phyloP scores from a whole-genome alignment of 768 basidiomycete genomes.

The Dentipellis sp. region DNA sequence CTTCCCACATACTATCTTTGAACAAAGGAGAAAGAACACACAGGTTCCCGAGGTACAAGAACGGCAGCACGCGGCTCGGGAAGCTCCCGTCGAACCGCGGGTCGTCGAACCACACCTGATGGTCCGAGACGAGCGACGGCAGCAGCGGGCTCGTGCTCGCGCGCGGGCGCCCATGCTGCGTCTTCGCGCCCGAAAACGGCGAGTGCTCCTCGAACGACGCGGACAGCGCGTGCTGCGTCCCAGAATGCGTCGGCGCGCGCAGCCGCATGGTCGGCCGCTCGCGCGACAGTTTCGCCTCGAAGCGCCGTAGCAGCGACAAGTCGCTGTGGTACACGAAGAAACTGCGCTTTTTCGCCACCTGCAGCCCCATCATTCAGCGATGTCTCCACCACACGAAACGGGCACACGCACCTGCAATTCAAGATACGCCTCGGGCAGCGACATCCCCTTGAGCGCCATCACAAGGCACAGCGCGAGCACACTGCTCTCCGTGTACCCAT shows the following conservation, averaged over 20 bases:
- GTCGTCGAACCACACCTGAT: slow-evolving; percentile 93
- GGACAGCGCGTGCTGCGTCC: slow-evolving; percentile 14
- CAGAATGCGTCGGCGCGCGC: neutral
- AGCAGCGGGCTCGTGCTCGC: slow-evolving; percentile 64
- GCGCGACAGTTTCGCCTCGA: slow-evolving; percentile 46
- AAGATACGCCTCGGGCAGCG: slow-evolving; percentile 85
- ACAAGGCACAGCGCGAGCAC: slow-evolving; percentile 80
- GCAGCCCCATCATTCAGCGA: neutral
- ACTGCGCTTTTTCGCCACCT: slow-evolving; percentile 58
- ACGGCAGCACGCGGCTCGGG: slow-evolving; percentile 86
- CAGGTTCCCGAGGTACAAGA: slow-evolving; percentile 92
- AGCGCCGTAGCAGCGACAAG: slow-evolving; percentile 56
- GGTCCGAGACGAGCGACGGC: slow-evolving; percentile 56
- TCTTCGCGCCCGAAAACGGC: neutral
- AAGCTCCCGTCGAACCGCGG: slow-evolving; percentile 91
- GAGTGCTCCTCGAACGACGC: slow-evolving; percentile 18
- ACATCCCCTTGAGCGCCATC: slow-evolving; percentile 62
- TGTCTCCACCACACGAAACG: slow-evolving; percentile 1
- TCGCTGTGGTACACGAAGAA: slow-evolving; percentile 92
- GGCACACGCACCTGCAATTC: slow-evolving; percentile 54
- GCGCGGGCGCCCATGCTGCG: slow-evolving; percentile 38
- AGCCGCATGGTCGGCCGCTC: slow-evolving; percentile 9
- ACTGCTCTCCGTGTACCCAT: slow-evolving; percentile 90
- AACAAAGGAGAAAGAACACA: slow-evolving; percentile 33
- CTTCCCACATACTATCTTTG: slow-evolving; percentile 12